phyloP scores from a whole-genome alignment of 371 early-diverging fungal genomes.

The Circinella umbellata region DNA sequence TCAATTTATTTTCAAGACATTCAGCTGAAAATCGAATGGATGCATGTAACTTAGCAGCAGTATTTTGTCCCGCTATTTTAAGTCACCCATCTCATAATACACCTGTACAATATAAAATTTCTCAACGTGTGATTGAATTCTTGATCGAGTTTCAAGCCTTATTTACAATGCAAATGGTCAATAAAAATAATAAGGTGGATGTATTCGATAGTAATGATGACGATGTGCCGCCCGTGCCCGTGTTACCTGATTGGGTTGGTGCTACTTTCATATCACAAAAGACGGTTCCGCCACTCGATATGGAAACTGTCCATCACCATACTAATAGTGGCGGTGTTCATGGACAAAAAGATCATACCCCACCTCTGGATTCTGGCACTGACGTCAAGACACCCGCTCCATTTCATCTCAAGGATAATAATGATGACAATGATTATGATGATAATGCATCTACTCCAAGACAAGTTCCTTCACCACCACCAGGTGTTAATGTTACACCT shows the following conservation, averaged over 20 bases:
- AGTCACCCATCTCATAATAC: slow-evolving; percentile 60
- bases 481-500: neutral
- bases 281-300: slow-evolving; percentile 9
- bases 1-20: slow-evolving; percentile 60
- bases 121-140: slow-evolving; percentile 62
- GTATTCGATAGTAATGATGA: neutral
- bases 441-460: slow-evolving; percentile 1
- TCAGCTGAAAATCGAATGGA: slow-evolving; percentile 58
- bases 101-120: slow-evolving; percentile 62
- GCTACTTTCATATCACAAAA: neutral
- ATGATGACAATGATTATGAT: neutral
- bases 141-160: slow-evolving; percentile 58
- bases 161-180: slow-evolving; percentile 31
- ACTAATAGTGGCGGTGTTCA: neutral
- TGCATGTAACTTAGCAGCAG: slow-evolving; percentile 62
- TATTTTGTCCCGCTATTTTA: slow-evolving; percentile 66
- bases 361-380: slow-evolving; percentile 13
- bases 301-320: slow-evolving; percentile 9
- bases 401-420: slow-evolving; percentile 1
- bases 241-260: neutral
- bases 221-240: slow-evolving; percentile 7
- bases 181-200: neutral
- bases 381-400: slow-evolving; percentile 19
- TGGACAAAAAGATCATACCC: neutral
- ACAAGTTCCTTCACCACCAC: slow-evolving; percentile 1